phyloP scores from a whole-genome alignment of 2,329 filamentous ascomycete genomes.

The Arthrinium puccinioides region DNA sequence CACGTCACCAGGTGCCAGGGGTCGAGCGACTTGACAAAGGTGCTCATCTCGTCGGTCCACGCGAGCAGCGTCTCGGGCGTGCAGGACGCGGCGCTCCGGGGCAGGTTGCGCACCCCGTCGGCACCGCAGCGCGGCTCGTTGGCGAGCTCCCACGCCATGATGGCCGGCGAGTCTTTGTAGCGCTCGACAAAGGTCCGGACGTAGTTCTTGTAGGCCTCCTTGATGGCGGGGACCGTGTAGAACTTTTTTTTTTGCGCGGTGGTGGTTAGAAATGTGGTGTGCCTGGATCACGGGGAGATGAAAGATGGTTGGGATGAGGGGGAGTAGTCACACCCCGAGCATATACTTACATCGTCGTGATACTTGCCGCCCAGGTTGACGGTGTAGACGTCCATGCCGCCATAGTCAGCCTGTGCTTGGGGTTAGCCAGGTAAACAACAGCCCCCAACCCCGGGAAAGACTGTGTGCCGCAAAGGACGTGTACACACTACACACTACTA shows the following conservation, averaged over 20 bases:
- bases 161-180: constrained; percentile 49
- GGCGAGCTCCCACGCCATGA: constrained; percentile 62
- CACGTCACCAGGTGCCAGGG: constrained; percentile 45
- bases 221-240: constrained; percentile 41
- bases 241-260: too few species aligned
- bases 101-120: constrained; percentile 36
- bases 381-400: constrained; percentile 53
- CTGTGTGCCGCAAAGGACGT: too few species aligned
- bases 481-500: too few species aligned
- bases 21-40: constrained; percentile 46
- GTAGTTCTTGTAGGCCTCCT: constrained; percentile 48
- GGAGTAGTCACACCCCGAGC: background rate
- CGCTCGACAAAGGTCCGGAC: constrained; percentile 50
- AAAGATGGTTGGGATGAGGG: background rate
- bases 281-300: background rate
- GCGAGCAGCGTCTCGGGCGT: constrained; percentile 32
- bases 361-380: constrained; percentile 44
- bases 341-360: constrained; percentile 37
- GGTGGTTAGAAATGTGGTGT: background rate
- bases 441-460: too few species aligned
- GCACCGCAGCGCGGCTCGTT: constrained; percentile 52
- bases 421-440: too few species aligned
- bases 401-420: constrained; percentile 53
- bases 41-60: constrained; percentile 48
- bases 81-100: constrained; percentile 30